Evolutionary conservation across 208 protist species (phyloP).

Genomic region (Strigomonas oncopelti): DNA sequence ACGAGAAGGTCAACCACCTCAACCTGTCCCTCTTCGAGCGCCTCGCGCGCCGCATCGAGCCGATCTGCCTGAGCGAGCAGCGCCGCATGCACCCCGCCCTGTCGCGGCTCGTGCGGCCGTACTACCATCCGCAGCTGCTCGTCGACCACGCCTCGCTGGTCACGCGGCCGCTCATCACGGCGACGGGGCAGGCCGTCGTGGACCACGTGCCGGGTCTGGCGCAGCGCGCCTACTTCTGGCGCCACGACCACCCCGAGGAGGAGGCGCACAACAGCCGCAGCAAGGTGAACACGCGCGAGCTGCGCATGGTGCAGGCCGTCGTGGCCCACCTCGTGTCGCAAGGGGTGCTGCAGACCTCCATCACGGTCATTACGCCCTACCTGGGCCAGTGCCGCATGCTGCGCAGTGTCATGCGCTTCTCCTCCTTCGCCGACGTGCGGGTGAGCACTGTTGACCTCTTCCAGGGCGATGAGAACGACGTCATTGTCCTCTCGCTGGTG

Average conservation of each 20-base stretch:
- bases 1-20: constrained; percentile 83
- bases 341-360: constrained; percentile 82
- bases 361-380: constrained; percentile 94
- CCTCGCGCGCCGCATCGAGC: constrained; percentile 39
- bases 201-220: constrained; percentile 70
- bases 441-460: constrained; percentile 94
- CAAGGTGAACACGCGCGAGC: constrained; percentile 84
- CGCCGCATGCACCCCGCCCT: constrained; percentile 87
- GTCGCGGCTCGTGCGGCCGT: constrained; percentile 78
- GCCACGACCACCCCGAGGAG: constrained; percentile 80
- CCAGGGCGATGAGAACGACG: constrained; percentile 94
- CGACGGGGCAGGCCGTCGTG: constrained; percentile 20
- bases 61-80: constrained; percentile 85
- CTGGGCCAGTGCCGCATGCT: constrained; percentile 87
- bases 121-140: constrained; percentile 67
- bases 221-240: constrained; percentile 85
- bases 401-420: constrained; percentile 63
- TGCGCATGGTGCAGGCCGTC: constrained; percentile 72
- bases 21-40: constrained; percentile 91
- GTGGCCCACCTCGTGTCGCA: constrained; percentile 73
- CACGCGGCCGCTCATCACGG: constrained; percentile 48
- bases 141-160: constrained; percentile 57
- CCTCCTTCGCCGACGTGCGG: constrained; percentile 61
- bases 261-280: constrained; percentile 71
- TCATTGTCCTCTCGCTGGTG: constrained; percentile 92